These are phyloP conservation scores for Penicillium flavigenum DNA, from an alignment of 495 filamentous ascomycete genomes.

Conservation along the genomic window DNA sequence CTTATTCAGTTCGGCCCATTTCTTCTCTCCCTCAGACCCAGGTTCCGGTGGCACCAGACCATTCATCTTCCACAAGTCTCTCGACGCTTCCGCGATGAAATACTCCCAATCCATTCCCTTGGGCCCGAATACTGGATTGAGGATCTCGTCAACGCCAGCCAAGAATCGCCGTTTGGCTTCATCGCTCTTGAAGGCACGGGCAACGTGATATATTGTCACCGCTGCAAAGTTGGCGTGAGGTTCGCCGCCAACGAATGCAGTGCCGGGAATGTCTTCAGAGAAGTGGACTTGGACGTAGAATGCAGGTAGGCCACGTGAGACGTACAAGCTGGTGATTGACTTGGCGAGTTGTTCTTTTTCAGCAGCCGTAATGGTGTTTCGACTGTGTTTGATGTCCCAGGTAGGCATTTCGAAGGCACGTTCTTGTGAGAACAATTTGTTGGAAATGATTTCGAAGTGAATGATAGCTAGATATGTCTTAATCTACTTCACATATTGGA, in stretches of 20 bases:
- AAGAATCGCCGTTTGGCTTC: constrained; percentile 11
- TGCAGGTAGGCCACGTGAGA: constrained; percentile 25
- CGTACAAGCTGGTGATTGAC: constrained; percentile 18
- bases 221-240: constrained; percentile 8
- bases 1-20: constrained; percentile 9
- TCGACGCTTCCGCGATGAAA: constrained; percentile 16
- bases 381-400: neutral
- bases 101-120: constrained; percentile 22
- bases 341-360: constrained; percentile 22
- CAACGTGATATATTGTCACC: constrained; percentile 17
- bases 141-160: constrained; percentile 3
- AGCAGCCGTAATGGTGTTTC: neutral
- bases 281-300: constrained; percentile 25
- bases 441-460: neutral
- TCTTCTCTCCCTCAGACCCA: constrained; percentile 17
- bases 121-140: constrained; percentile 12
- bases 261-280: constrained; percentile 5
- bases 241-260: neutral
- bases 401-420: neutral
- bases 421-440: neutral
- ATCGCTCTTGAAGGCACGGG: constrained; percentile 10
- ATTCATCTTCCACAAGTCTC: constrained; percentile 24
- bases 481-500: neutral
- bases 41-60: constrained; percentile 16
- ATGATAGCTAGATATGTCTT: neutral